These are phyloP conservation scores for Suillus subaureus DNA, from an alignment of 768 basidiomycete genomes.

Conservation along the genomic window DNA sequence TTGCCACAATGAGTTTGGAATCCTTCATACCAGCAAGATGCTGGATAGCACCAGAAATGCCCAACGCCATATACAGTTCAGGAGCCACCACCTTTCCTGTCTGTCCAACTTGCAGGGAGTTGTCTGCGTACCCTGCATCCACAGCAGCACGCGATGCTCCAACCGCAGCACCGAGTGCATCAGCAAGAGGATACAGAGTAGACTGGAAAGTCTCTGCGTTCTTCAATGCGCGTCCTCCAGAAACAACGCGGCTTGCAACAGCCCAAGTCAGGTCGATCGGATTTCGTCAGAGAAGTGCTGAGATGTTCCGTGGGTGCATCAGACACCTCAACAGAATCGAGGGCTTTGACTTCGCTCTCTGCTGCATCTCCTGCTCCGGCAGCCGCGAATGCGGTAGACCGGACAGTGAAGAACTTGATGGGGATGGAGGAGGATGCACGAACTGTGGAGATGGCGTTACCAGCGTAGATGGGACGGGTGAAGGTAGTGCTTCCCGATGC, in stretches of 20 bases:
- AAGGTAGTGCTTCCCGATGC: slow-evolving; percentile 80
- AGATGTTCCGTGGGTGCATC: slow-evolving; percentile 60
- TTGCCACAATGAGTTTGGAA: slow-evolving; percentile 95
- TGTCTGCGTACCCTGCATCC: slow-evolving; percentile 97
- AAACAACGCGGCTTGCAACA: slow-evolving; percentile 84
- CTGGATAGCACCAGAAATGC: slow-evolving; percentile 98
- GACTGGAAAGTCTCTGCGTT: slow-evolving; percentile 89
- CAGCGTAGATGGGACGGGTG: slow-evolving; percentile 95
- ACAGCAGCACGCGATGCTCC: slow-evolving; percentile 99
- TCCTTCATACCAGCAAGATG: slow-evolving; percentile 99
- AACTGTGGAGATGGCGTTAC: slow-evolving; percentile 95
- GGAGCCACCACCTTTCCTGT: slow-evolving; percentile 99
- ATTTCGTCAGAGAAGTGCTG: slow-evolving; percentile 79
- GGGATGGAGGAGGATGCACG: slow-evolving; percentile 74
- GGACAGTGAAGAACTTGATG: slow-evolving; percentile 94
- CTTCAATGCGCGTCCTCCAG: slow-evolving; percentile 94
- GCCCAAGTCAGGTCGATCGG: slow-evolving; percentile 92
- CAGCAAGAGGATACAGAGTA: slow-evolving; percentile 89
- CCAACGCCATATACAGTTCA: slow-evolving; percentile 93
- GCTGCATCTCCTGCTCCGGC: slow-evolving; percentile 49
- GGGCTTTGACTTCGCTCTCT: slow-evolving; percentile 59
- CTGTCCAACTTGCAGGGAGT: slow-evolving; percentile 98
- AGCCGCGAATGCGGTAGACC: slow-evolving; percentile 87
- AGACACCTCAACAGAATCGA: slow-evolving; percentile 65
- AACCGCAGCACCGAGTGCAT: slow-evolving; percentile 91